Base-by-base conservation (phyloP, 2,329 filamentous ascomycete genomes). In the Cadophora luteo-olivacea region DNA sequence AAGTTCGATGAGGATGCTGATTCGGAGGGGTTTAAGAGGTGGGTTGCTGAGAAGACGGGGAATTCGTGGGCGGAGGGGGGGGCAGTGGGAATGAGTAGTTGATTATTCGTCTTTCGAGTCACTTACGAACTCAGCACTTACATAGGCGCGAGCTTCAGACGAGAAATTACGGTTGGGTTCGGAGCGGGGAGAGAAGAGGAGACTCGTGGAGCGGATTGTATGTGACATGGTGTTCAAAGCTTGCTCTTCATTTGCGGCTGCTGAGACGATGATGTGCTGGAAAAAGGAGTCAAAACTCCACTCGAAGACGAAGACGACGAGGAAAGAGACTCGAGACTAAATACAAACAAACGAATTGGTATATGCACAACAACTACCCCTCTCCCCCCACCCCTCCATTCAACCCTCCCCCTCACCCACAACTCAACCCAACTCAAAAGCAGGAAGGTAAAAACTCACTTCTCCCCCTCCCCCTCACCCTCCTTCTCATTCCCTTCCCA, bases 401-500 rank as follows among this genome's bases (percentile, higher is more conserved):
- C 33, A 36, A 36, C n/a, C 8, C 22, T 25, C 11, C 9, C 1
- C 12, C 55, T 11, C 2, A 25, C 11, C 11, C 19, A 9, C 19
- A 32, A 36, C 33, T 36, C 54, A 24, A 19, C n/a, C 32, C 9
- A 22, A 8, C 32, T 16, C 8, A 25, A 60, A 3, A 22, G n/a
- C 11, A 41, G n/a, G 33, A 58, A 22, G 12, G 24, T 1, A 38
- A 16, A 38, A 11, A 60, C 22, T 41, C 6, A 45, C 45, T 49
- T 22, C 45, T n/a, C 33, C 19, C 14, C 33, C n/a, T 54, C 24
- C 52, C 6, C 52, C n/a, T 54, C 24, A 25, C 6, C 52, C 5
- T 19, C 29, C 29, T 33, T 16, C 57, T 41, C 57, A 41, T 60
- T 38, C 22, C 57, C 57, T 36, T 60, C 77, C 92, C 92, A 94